Conservation (phyloP, 306 rosid genomes). For the Senna siamea region DNA sequence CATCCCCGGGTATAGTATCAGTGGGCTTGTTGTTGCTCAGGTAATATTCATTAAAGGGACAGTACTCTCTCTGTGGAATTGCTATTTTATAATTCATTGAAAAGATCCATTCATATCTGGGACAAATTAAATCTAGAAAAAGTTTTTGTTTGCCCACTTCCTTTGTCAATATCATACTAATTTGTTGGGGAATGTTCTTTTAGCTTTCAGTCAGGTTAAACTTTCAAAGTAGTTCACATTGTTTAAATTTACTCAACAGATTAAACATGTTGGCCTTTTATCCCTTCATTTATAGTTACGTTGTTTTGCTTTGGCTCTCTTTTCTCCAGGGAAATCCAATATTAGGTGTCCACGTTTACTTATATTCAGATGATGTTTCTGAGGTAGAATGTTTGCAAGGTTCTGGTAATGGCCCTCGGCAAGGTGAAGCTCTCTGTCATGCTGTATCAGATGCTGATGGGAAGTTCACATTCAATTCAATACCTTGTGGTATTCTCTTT, state of each 20-base stretch:
- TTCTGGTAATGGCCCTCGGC: constrained; percentile 64
- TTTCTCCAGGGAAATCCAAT: constrained; percentile 87
- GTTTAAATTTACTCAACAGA: constrained; percentile 22
- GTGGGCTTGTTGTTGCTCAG: constrained; percentile 95
- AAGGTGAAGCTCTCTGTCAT: constrained; percentile 75
- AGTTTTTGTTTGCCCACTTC: constrained; percentile 40
- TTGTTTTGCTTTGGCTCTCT: constrained; percentile 31
- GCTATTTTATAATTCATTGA: constrained; percentile 14
- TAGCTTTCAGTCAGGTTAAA: constrained; percentile 22
- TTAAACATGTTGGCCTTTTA: not conserved
- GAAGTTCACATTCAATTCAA: constrained; percentile 71
- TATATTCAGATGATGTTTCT: constrained; percentile 80
- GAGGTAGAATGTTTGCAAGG: constrained; percentile 94
- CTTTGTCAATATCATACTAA: constrained; percentile 14
- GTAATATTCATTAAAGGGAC: constrained; percentile 52
- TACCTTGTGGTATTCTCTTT: constrained; percentile 76
- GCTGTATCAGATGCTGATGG: constrained; percentile 90
- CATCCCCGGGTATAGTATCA: constrained; percentile 82
- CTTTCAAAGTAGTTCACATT: constrained; percentile 16
- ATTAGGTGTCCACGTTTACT: constrained; percentile 86
- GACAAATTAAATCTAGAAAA: constrained; percentile 18
- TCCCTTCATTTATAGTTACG: constrained; percentile 30
- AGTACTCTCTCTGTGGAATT: not conserved
- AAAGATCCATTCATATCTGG: constrained; percentile 15
- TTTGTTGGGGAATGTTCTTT: constrained; percentile 29